Evolutionary conservation across 306 rosid species (phyloP).

Genomic region (Corylus heterophylla): DNA sequence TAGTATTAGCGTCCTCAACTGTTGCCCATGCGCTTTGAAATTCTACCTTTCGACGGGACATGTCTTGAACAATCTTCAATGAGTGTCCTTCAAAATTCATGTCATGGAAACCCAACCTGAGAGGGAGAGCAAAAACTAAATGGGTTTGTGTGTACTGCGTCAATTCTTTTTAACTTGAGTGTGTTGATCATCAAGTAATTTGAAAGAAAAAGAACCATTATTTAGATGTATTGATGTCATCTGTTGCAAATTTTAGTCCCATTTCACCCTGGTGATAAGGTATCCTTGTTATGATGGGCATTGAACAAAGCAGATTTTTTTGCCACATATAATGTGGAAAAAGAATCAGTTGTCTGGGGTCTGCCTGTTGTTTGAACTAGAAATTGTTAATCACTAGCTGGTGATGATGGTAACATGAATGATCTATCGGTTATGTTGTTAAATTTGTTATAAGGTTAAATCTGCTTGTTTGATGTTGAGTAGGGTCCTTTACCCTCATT

Average conservation of each 20-base stretch:
- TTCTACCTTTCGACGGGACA: background rate
- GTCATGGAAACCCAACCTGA: background rate
- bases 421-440: background rate
- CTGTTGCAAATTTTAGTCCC: too few relatives aligned
- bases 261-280: too few relatives aligned
- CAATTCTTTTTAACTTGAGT: too few relatives aligned
- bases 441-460: background rate
- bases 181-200: too few relatives aligned
- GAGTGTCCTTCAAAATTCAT: background rate
- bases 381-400: background rate
- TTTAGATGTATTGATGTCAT: too few relatives aligned
- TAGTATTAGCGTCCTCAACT: background rate
- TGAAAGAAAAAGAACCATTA: too few relatives aligned
- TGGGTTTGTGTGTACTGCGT: too few relatives aligned
- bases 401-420: background rate
- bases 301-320: too few relatives aligned
- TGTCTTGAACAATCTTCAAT: background rate
- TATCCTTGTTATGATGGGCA: too few relatives aligned
- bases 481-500: background rate
- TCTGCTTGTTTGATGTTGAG: background rate
- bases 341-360: background rate
- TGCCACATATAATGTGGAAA: background rate
- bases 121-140: too few relatives aligned
- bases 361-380: background rate
- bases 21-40: background rate